A percentile compares a stretch with the other conserved stretches of the same genome.
Conservation (phyloP, 2,329 filamentous ascomycete species). For the Fusarium compactum region DNA sequence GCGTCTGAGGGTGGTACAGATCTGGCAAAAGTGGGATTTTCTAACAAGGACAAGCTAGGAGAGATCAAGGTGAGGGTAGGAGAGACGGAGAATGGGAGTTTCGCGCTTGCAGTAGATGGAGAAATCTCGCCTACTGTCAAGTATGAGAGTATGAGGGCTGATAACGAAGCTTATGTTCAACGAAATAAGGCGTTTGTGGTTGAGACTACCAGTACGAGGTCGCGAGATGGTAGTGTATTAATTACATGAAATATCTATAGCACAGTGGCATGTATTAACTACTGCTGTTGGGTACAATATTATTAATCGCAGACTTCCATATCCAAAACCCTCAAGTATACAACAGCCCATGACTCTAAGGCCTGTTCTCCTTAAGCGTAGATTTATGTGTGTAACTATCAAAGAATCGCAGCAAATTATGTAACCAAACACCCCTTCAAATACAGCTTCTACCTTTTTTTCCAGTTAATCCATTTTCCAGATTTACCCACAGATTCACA, state of each 20-base stretch:
- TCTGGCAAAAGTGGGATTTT: constrained; percentile 6
- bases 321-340: not conserved
- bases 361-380: not conserved
- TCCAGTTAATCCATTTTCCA: constrained; percentile 27
- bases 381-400: not conserved
- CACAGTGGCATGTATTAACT: not conserved
- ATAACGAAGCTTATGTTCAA: not conserved
- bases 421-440: not conserved
- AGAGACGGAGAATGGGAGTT: constrained; percentile 5
- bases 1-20: constrained; percentile 15
- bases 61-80: constrained; percentile 8
- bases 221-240: not conserved
- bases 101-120: constrained; percentile 7
- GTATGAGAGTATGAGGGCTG: constrained; percentile 21
- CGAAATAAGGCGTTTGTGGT: not conserved
- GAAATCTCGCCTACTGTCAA: constrained; percentile 8
- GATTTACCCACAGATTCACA: constrained; percentile 13
- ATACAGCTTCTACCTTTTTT: not conserved
- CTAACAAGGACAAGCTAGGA: constrained; percentile 6
- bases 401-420: not conserved
- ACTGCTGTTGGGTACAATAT: no score
- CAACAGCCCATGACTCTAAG: not conserved
- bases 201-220: not conserved
- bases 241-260: not conserved
- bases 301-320: not conserved